Base-by-base conservation (phyloP, 2,329 filamentous ascomycete genomes). In the Claviceps fusiformis region DNA sequence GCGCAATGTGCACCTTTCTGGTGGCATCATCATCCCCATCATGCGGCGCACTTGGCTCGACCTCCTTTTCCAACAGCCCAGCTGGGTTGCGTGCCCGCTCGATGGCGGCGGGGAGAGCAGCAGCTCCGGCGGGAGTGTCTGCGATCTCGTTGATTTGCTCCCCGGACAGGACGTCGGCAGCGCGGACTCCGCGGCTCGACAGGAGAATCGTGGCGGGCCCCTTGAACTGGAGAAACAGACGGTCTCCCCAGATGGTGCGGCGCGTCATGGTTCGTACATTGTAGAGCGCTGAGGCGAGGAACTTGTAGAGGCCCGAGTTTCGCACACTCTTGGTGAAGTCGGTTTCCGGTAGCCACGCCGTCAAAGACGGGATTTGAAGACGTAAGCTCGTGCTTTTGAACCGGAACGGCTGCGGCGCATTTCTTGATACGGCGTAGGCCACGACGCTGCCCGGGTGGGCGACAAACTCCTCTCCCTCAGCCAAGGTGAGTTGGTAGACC, bases 361-460 rank as follows among this genome's bases (percentile, higher is more conserved):
- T 75, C 10, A 75, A 61, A 0, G 81, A 81, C 1, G 93, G 93
- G 1, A 95, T 75, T 67, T 95, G 89, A 57, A 97, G 79, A 54
- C 82, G 80, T 54, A 95, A 68, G 44, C 82, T 86, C 2, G 87
- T 87, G 68, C 75, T 79, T 70, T 87, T 89, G 70, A 98, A 87
- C 46, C 92, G 83, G 74, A 95, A 96, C 5, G 92, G 89, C 44
- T 83, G 76, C 7, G 93, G 93, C 8, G 83, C 80, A 54, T 83
- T 80, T 55, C 83, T 80, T 53, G 82, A 84, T 51, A 93, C 79
- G 3, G 86, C 85, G 72, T 98, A 98, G 27, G 93, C 93, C 15
- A 97, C 83, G 3, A 98, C 84, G 67, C 95, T 90, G 61, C 87
- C 87, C 5, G 93, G 92, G 68, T 97, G 91, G 3, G 88, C 89